Percentiles rank a stretch among this genome's conserved stretches.
phyloP scores from a whole-genome alignment of 2,329 filamentous ascomycete species.

The Ramichloridium luteum region DNA sequence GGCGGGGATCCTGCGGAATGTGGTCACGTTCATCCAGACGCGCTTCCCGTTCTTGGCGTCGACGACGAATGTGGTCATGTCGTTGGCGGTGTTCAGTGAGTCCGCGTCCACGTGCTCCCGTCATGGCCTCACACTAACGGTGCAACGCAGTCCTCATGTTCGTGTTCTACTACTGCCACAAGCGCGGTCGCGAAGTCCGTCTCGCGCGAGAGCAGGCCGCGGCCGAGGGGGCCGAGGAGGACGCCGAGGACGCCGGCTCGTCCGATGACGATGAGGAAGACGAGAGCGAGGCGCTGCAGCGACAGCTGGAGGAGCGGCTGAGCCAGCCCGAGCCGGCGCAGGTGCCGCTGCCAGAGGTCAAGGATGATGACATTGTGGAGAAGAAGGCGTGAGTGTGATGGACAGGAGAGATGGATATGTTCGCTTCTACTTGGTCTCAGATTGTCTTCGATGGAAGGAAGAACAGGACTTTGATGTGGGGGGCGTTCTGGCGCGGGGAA shows the following conservation, averaged over 20 bases:
- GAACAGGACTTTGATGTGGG: no score
- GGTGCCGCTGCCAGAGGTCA: conserved; percentile 13
- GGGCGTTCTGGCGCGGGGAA: no score
- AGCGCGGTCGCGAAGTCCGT: conserved; percentile 76
- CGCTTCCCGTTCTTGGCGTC: conserved; percentile 77
- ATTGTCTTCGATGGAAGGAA: no score
- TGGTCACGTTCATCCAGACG: conserved; percentile 74
- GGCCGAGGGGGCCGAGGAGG: conserved; percentile 8
- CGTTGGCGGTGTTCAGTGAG: conserved; percentile 74
- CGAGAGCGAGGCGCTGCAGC: conserved; percentile 11
- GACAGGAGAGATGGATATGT: no score
- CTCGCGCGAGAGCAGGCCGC: conserved; percentile 36
- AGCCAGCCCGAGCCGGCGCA: conserved; percentile 17
- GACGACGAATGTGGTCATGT: conserved; percentile 84
- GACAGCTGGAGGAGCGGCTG: conserved; percentile 12
- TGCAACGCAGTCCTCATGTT: conserved; percentile 65
- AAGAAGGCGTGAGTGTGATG: no score
- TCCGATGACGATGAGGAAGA: conserved; percentile 14
- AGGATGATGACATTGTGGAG: conserved; percentile 7
- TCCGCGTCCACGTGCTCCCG: conserved; percentile 11
- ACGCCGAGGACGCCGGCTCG: conserved; percentile 9
- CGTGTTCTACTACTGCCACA: conserved; percentile 96
- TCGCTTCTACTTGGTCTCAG: no score
- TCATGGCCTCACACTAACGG: neutral
- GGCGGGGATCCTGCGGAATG: conserved; percentile 73